A percentile compares a stretch with the other conserved stretches of the same genome.
phyloP scores from a whole-genome alignment of 2,329 filamentous ascomycete genomes.

The Coniella lustricola region DNA sequence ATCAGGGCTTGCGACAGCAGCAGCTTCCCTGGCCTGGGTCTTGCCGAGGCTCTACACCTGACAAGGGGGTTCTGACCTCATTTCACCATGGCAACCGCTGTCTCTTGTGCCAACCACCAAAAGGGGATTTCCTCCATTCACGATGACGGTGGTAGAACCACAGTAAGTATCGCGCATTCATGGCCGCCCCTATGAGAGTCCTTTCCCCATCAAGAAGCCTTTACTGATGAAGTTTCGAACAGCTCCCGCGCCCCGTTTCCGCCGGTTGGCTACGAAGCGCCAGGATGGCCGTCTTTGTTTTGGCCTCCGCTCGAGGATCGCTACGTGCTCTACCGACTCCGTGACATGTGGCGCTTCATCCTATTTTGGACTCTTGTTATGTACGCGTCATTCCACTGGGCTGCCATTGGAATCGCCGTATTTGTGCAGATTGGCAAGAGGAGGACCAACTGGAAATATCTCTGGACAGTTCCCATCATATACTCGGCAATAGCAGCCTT shows the following conservation, averaged over 20 bases:
- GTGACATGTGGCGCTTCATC: slow-evolving; percentile 82
- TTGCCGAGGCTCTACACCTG: slow-evolving; percentile 24
- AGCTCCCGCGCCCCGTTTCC: slow-evolving; percentile 23
- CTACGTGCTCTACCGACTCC: slow-evolving; percentile 62
- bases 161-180: background rate
- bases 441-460: slow-evolving; percentile 47
- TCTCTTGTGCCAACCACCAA: slow-evolving; percentile 7
- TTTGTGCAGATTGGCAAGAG: slow-evolving; percentile 59
- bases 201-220: background rate
- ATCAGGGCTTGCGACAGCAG: background rate
- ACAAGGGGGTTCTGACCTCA: slow-evolving; percentile 4
- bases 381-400: slow-evolving; percentile 67
- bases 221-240: background rate
- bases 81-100: background rate
- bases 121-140: background rate
- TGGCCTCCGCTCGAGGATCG: slow-evolving; percentile 53
- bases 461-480: slow-evolving; percentile 66
- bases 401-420: slow-evolving; percentile 64
- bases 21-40: too few relatives aligned
- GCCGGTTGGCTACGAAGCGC: slow-evolving; percentile 55
- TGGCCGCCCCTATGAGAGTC: background rate
- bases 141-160: slow-evolving; percentile 1
- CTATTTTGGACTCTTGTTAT: slow-evolving; percentile 79
- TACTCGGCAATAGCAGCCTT: slow-evolving; percentile 66
- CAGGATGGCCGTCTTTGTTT: slow-evolving; percentile 75